Evolutionary conservation across 208 protist species (phyloP), one percentile per base, ranked within the genome.

Genomic region (Crithidia thermophila): DNA sequence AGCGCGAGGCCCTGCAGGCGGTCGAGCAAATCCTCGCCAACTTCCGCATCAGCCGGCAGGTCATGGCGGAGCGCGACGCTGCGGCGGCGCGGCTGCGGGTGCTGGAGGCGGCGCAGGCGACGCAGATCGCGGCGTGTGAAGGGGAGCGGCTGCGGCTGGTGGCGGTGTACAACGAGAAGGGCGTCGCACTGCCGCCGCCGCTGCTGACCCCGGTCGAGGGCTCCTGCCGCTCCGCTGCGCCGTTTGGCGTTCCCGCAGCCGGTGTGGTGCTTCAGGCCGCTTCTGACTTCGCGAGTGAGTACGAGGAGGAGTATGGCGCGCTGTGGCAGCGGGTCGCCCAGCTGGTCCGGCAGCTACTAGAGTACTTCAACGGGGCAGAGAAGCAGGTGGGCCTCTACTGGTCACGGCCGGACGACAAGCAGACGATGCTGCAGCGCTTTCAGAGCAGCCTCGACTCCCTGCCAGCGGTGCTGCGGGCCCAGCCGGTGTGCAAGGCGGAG

Each of bases 101-200:
- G 23, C 80, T 94, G 58, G 50, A 87, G 61, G 56, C 45, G 23
- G 67, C 37, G 28, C 78, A 67, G 57, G 40, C 50, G 20, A 59
- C 69, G 25, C 87, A 93, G 67, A 56, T 56, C 30, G 72, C 65
- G 7, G 77, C 67, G 8, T 78, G 88, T 6, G 91, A 96, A 72
- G 85, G 69, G 40, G 85, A 88, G 60, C 82, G 91, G 21, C 59
- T 72, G 55, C 86, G 86, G 2, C 75, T 94, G 28, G 59, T 73
- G 1, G 75, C 52, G 10, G 37, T 92, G 11, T 96, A 94, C 75
- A 77, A 59, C 13, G 91, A 96, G 49, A 85, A 84, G 64, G 84
- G 85, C 21, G 81, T 81, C 3, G 63, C 87, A 1, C 70, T 93
- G 37, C 88, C 91, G 6, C 39, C 77, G 2, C 79, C 84, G 69